phyloP scores from a whole-genome alignment of 108 stramenopile genomes.

The Cylindrotheca fusiformis region DNA sequence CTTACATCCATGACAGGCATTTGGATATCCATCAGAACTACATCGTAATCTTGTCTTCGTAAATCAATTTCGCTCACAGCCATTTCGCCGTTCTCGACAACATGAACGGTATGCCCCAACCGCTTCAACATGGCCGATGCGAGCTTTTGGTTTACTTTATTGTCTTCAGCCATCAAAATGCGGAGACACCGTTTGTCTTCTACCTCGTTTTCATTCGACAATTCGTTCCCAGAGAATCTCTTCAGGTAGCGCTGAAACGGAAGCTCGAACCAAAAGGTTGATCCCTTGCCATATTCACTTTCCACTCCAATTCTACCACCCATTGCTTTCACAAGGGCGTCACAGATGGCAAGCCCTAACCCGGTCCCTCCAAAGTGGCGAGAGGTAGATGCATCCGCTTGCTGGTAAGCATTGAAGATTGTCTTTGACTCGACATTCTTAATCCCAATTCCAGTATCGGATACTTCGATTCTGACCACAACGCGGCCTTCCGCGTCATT shows the following conservation, averaged over 20 bases:
- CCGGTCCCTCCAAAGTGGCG: conserved; percentile 56
- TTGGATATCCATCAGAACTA: conserved; percentile 70
- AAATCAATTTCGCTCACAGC: neutral
- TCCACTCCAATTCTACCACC: conserved; percentile 44
- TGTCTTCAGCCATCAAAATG: conserved; percentile 60
- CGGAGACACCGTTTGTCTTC: conserved; percentile 3
- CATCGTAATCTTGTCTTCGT: conserved; percentile 16
- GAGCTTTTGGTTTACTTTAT: conserved; percentile 48
- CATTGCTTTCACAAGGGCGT: conserved; percentile 39
- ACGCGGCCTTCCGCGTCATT: conserved; percentile 1
- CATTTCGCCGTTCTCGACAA: conserved; percentile 17
- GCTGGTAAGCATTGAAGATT: conserved; percentile 48
- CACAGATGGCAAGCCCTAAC: conserved; percentile 51
- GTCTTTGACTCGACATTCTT: conserved; percentile 10
- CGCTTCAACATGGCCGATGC: conserved; percentile 30
- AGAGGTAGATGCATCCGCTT: conserved; percentile 35
- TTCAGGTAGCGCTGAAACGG: conserved; percentile 15
- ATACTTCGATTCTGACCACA: conserved; percentile 30
- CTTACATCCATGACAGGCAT: conserved; percentile 79
- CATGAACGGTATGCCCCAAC: conserved; percentile 23
- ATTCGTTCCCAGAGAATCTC: neutral
- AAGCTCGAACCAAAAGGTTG: conserved; percentile 31
- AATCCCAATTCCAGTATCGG: conserved; percentile 63
- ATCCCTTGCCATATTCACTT: conserved; percentile 27
- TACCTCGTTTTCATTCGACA: conserved; percentile 1